These are phyloP conservation scores for Mycena olivaceomarginata DNA, from an alignment of 768 basidiomycete genomes.

Conservation along the genomic window DNA sequence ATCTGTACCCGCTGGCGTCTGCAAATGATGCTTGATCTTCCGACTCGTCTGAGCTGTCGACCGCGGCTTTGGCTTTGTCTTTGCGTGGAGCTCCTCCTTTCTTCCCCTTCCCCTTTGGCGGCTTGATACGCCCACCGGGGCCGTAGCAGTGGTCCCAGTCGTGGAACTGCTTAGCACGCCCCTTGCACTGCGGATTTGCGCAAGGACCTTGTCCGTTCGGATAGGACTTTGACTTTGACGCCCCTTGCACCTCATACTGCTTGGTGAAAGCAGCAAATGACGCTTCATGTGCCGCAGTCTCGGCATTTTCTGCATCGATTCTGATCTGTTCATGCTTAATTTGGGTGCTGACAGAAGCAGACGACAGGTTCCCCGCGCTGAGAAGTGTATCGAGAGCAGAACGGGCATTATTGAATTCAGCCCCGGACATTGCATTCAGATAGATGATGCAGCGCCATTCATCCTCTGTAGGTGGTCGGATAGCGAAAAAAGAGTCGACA, in stretches of 20 bases:
- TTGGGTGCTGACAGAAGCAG: neutral
- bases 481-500: conserved; percentile 13
- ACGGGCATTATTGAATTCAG: conserved; percentile 18
- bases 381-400: conserved; percentile 21
- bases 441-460: conserved; percentile 10
- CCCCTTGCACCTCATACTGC: neutral
- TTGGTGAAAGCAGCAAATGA: conserved; percentile 17
- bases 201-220: conserved; percentile 16
- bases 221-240: neutral
- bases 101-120: no score
- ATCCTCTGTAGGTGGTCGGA: conserved; percentile 14
- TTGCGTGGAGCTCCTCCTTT: neutral
- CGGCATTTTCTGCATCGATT: conserved; percentile 12
- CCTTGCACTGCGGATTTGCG: conserved; percentile 29
- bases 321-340: conserved; percentile 27
- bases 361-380: conserved; percentile 10
- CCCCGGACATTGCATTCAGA: neutral
- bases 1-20: no score
- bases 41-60: neutral
- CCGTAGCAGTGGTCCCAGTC: conserved; percentile 4
- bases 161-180: conserved; percentile 19
- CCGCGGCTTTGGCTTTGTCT: conserved; percentile 6
- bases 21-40: no score
- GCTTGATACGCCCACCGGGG: neutral
- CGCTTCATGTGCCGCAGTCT: neutral